Evolutionary conservation across 257 asterid species (phyloP).

Genomic region (Primulina tabacum): DNA sequence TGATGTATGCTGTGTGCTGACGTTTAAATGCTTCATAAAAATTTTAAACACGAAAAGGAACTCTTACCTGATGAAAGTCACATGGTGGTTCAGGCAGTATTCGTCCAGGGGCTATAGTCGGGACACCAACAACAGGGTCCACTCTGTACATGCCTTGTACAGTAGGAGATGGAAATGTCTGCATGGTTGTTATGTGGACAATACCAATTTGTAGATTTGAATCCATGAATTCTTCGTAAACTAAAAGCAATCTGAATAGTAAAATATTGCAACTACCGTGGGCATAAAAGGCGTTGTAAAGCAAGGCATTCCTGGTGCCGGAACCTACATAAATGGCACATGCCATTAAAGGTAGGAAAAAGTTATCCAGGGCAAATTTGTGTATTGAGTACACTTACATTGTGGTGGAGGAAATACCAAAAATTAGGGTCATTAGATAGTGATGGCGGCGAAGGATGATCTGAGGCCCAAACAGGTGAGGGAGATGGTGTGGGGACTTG

Average conservation of each 20-base stretch:
- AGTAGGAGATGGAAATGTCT: constrained; percentile 41
- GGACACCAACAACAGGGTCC: constrained; percentile 38
- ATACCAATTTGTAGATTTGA: not conserved
- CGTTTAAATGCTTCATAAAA: not conserved
- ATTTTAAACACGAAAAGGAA: not conserved
- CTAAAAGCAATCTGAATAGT: constrained; percentile 3
- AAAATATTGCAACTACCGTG: constrained; percentile 35
- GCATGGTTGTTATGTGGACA: constrained; percentile 22
- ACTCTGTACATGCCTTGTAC: constrained; percentile 49
- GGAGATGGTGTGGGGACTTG: constrained; percentile 33
- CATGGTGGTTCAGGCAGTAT: constrained; percentile 38
- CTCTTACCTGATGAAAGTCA: constrained; percentile 44
- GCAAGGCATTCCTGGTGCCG: constrained; percentile 64
- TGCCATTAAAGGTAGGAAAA: constrained; percentile 15
- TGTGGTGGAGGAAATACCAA: constrained; percentile 63
- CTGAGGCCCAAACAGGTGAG: constrained; percentile 30
- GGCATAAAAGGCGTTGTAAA: constrained; percentile 46
- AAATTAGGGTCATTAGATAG: constrained; percentile 43
- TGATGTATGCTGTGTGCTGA: not conserved
- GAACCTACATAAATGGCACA: constrained; percentile 39
- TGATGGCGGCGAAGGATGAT: constrained; percentile 26
- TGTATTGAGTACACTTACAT: constrained; percentile 37
- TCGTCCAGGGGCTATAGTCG: constrained; percentile 31
- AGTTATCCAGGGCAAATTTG: not conserved
- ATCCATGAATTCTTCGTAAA: not conserved